These are phyloP conservation scores for Dothidotthia symphoricarpi DNA, from an alignment of 2,329 filamentous ascomycete species.

Conservation along the genomic window DNA sequence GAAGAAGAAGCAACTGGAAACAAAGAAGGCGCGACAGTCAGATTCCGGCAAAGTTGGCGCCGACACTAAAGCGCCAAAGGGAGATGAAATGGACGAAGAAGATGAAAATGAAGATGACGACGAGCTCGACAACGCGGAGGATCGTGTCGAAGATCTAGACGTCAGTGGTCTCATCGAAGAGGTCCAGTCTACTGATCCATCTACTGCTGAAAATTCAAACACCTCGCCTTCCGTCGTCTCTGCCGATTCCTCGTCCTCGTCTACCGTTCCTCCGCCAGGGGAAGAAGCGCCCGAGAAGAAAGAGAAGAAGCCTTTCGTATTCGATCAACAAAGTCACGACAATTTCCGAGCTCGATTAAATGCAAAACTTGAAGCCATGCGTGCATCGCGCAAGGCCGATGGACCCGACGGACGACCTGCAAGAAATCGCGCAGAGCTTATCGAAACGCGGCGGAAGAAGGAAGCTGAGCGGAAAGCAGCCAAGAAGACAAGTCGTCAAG, in stretches of 20 bases:
- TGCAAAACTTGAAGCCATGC: slow-evolving; percentile 79
- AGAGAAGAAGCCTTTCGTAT: slow-evolving; percentile 33
- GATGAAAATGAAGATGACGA: slow-evolving; percentile 26
- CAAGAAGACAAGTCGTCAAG: slow-evolving; percentile 78
- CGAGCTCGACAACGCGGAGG: slow-evolving; percentile 28
- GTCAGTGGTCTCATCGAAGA: slow-evolving; percentile 41
- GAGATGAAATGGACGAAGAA: slow-evolving; percentile 23
- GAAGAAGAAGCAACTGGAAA: slow-evolving; percentile 40
- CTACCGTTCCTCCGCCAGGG: slow-evolving; percentile 44
- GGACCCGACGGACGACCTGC: slow-evolving; percentile 78
- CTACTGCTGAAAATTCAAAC: slow-evolving; percentile 36
- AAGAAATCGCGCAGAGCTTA: slow-evolving; percentile 83
- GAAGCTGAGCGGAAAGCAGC: slow-evolving; percentile 81
- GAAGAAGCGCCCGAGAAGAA: slow-evolving; percentile 26
- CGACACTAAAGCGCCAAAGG: slow-evolving; percentile 22
- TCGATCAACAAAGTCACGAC: slow-evolving; percentile 58
- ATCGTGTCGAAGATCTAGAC: slow-evolving; percentile 36
- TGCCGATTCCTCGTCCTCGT: slow-evolving; percentile 49
- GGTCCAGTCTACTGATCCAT: slow-evolving; percentile 34
- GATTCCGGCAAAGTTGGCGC: slow-evolving; percentile 30
- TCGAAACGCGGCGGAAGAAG: slow-evolving; percentile 84
- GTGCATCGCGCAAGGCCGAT: slow-evolving; percentile 83
- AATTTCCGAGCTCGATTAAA: slow-evolving; percentile 75
- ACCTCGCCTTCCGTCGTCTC: slow-evolving; percentile 44
- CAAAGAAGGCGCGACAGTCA: slow-evolving; percentile 30